Evolutionary conservation across 2,329 filamentous ascomycete genomes (phyloP).

Genomic region (Botryosphaeria dothidea): DNA sequence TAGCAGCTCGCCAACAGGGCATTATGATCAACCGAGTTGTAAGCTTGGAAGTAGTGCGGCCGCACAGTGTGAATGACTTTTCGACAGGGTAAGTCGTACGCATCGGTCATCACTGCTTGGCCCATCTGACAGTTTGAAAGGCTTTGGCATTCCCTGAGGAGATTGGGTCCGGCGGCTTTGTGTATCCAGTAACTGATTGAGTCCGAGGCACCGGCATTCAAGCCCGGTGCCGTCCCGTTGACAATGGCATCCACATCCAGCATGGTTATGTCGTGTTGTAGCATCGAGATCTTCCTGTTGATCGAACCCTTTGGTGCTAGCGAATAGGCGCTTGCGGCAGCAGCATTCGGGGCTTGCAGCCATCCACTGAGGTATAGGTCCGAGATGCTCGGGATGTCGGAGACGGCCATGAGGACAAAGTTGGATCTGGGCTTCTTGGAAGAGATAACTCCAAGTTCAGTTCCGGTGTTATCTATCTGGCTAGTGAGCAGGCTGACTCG

Average conservation of each 20-base stretch:
- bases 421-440: background rate
- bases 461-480: background rate
- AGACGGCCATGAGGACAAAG: slow-evolving; percentile 19
- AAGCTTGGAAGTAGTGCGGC: slow-evolving; percentile 25
- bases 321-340: slow-evolving; percentile 27
- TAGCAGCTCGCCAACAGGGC: slow-evolving; percentile 34
- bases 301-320: slow-evolving; percentile 32
- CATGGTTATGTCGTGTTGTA: slow-evolving; percentile 33
- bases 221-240: slow-evolving; percentile 28
- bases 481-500: background rate
- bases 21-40: background rate
- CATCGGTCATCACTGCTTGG: slow-evolving; percentile 30
- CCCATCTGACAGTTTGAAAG: slow-evolving; percentile 22
- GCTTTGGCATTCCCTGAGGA: slow-evolving; percentile 27
- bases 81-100: slow-evolving; percentile 30
- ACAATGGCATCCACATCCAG: slow-evolving; percentile 38
- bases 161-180: slow-evolving; percentile 30
- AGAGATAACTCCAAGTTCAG: background rate
- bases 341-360: slow-evolving; percentile 20
- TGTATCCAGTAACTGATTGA: slow-evolving; percentile 24
- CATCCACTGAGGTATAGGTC: slow-evolving; percentile 12
- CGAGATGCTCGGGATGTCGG: slow-evolving; percentile 31
- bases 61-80: slow-evolving; percentile 35
- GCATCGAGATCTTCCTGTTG: slow-evolving; percentile 34
- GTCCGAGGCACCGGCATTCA: slow-evolving; percentile 21